phyloP scores from a whole-genome alignment of 2,329 filamentous ascomycete species.

The Cladosporium sp. region DNA sequence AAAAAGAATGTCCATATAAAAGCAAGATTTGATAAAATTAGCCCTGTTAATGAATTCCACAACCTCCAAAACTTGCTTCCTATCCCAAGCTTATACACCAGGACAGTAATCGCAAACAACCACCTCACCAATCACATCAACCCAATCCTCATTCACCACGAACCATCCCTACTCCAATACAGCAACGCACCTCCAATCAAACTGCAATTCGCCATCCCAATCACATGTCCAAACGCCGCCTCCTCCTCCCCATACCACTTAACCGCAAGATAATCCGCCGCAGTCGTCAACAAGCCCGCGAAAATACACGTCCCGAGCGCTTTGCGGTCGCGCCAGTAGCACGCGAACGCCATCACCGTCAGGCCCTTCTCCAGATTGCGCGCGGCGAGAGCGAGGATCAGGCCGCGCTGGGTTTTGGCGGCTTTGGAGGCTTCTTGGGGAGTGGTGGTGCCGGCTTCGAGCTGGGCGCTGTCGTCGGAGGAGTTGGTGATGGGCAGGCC shows the following conservation, averaged over 20 bases:
- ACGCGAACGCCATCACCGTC: conserved; percentile 36
- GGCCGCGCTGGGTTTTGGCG: conserved; percentile 31
- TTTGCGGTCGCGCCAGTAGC: conserved; percentile 36
- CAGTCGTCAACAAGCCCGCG: conserved; percentile 33
- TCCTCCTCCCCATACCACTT: conserved; percentile 34
- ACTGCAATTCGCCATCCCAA: conserved; percentile 34
- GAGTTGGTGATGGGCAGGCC: conserved; percentile 34
- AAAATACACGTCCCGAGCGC: conserved; percentile 36
- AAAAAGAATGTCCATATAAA: conserved; percentile 6
- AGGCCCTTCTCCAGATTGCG: conserved; percentile 38
- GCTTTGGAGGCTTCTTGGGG: background rate
- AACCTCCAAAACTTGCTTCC: background rate
- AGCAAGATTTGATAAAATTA: conserved; percentile 11
- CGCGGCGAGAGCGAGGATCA: conserved; percentile 34
- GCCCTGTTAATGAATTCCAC: conserved; percentile 3
- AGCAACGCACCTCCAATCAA: conserved; percentile 35
- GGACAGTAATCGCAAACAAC: too few species aligned
- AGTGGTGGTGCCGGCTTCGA: conserved; percentile 10
- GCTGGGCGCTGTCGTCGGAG: background rate
- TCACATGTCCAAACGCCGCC: conserved; percentile 33
- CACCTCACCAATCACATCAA: too few species aligned
- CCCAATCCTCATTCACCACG: too few species aligned
- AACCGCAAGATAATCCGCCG: conserved; percentile 36
- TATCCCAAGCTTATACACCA: background rate
- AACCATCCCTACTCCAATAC: conserved; percentile 34